These are phyloP conservation scores for Vigna trinervia DNA, from an alignment of 306 rosid species.

Conservation along the genomic window DNA sequence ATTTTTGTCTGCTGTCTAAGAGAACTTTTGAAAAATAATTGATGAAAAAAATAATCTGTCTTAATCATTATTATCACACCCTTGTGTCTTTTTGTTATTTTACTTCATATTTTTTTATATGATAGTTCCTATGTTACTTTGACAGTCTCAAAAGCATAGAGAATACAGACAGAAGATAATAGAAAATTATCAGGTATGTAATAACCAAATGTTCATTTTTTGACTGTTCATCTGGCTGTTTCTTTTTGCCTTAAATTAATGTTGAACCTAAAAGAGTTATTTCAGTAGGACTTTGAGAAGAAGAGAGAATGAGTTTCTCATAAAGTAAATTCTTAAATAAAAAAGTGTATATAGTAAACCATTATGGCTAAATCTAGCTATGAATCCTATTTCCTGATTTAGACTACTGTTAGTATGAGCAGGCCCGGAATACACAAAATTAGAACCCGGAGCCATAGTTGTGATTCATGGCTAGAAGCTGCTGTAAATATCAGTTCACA, in stretches of 20 bases:
- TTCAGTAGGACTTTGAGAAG: constrained; percentile 21
- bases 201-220: constrained; percentile 4
- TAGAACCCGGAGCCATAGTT: background rate
- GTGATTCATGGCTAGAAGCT: background rate
- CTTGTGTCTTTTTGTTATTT: background rate
- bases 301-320: constrained; percentile 6
- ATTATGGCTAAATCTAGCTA: background rate
- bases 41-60: background rate
- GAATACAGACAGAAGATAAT: constrained; percentile 84
- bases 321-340: constrained; percentile 34
- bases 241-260: constrained; percentile 29
- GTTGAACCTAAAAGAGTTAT: constrained; percentile 18
- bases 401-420: background rate
- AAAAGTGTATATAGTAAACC: background rate
- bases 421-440: background rate
- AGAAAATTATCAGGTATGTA: constrained; percentile 74
- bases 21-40: constrained; percentile 3
- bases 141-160: constrained; percentile 78
- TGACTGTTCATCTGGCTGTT: constrained; percentile 17
- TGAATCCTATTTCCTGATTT: constrained; percentile 1
- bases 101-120: constrained; percentile 25
- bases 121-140: constrained; percentile 38
- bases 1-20: background rate
- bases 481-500: background rate
- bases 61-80: background rate